phyloP scores from a whole-genome alignment of 1,284 basidiomycete species.

The Apiotrichum mycotoxinovorans region DNA sequence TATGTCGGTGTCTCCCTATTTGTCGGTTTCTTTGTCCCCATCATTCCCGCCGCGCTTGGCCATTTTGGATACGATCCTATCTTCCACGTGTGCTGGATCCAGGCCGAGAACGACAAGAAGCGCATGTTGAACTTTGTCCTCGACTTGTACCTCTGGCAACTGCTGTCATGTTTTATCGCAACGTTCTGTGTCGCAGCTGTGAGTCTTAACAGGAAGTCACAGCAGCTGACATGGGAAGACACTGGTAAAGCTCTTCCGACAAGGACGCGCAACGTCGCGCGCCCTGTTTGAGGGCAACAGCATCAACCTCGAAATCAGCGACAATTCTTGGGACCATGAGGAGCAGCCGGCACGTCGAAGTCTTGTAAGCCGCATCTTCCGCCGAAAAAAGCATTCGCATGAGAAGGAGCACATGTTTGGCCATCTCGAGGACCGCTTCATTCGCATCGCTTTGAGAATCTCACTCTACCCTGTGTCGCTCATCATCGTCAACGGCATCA shows the following conservation, averaged over 20 bases:
- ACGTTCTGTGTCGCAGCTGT: slow-evolving; percentile 24
- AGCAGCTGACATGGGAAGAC: slow-evolving; percentile 14
- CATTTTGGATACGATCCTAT: slow-evolving; percentile 25
- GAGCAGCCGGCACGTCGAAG: slow-evolving; percentile 1
- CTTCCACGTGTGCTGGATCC: slow-evolving; percentile 20
- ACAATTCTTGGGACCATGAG: slow-evolving; percentile 21
- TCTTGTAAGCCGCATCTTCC: not conserved
- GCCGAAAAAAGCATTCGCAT: slow-evolving; percentile 1
- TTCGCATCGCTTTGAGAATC: slow-evolving; percentile 27
- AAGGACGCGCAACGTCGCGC: slow-evolving; percentile 28
- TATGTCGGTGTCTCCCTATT: slow-evolving; percentile 19
- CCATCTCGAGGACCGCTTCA: slow-evolving; percentile 21
- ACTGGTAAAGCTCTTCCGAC: slow-evolving; percentile 29
- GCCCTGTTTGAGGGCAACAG: slow-evolving; percentile 25
- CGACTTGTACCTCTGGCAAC: slow-evolving; percentile 40
- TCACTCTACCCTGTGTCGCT: slow-evolving; percentile 28
- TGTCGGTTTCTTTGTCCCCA: slow-evolving; percentile 21
- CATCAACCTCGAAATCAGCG: slow-evolving; percentile 20
- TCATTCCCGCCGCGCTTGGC: slow-evolving; percentile 23
- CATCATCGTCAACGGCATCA: slow-evolving; percentile 27
- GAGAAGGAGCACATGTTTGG: slow-evolving; percentile 12
- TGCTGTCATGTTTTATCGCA: slow-evolving; percentile 30
- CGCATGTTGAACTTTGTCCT: slow-evolving; percentile 27
- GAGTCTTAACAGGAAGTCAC: slow-evolving; percentile 6
- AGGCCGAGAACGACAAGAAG: slow-evolving; percentile 4